phyloP scores from a whole-genome alignment of 768 basidiomycete species.

The Amanita muscaria region DNA sequence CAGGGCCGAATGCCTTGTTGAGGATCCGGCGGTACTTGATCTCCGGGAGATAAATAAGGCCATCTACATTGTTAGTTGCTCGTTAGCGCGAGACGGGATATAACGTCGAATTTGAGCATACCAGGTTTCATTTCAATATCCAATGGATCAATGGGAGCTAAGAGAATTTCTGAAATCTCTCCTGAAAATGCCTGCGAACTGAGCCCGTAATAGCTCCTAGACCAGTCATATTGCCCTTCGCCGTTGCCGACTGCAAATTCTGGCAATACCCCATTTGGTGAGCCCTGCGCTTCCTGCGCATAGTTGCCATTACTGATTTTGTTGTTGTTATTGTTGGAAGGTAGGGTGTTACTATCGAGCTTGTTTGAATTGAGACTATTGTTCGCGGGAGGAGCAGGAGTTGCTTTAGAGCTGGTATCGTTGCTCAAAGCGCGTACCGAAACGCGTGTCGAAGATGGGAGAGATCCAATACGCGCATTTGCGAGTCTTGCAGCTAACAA shows the following conservation, averaged over 20 bases:
- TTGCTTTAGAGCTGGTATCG: neutral
- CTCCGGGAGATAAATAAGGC: conserved; percentile 90
- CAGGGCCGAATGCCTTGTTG: conserved; percentile 92
- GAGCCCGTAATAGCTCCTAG: conserved; percentile 77
- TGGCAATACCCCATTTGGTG: neutral
- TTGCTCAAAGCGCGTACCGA: neutral
- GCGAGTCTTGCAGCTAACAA: neutral
- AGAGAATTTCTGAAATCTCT: conserved; percentile 62
- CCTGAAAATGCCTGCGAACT: conserved; percentile 68
- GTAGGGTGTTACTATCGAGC: neutral
- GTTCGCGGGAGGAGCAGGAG: neutral
- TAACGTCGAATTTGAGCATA: conserved; percentile 28
- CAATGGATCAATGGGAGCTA: conserved; percentile 62
- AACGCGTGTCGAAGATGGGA: neutral
- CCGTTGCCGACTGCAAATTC: conserved; percentile 5
- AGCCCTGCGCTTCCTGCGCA: neutral
- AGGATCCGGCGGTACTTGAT: conserved; percentile 92
- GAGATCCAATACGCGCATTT: neutral
- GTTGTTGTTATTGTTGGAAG: conserved; percentile 5
- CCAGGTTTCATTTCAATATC: conserved; percentile 96
- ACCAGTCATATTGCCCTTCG: conserved; percentile 65
- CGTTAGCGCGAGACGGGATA: too few species aligned
- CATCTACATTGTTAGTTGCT: too few species aligned
- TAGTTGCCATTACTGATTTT: conserved; percentile 2
- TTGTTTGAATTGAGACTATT: neutral